Evolutionary conservation across 1,284 basidiomycete genomes (phyloP).

Genomic region (Xanthoconium separans): DNA sequence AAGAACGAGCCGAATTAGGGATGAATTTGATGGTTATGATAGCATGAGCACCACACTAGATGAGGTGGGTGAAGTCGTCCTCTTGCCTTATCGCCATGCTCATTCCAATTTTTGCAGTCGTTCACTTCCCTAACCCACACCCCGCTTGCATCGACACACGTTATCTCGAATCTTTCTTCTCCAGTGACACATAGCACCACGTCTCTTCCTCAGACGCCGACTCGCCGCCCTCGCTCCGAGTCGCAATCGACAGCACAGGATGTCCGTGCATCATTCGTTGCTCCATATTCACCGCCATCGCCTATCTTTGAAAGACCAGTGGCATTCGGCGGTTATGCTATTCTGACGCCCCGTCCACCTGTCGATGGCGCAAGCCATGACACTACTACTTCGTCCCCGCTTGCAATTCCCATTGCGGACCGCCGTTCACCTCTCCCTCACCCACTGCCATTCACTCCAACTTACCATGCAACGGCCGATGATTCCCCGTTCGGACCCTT

Average conservation of each 20-base stretch:
- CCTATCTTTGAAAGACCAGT: constrained; percentile 2
- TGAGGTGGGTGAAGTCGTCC: constrained; percentile 38
- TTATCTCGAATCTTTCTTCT: constrained; percentile 44
- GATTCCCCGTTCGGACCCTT: constrained; percentile 33
- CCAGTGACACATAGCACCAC: constrained; percentile 35
- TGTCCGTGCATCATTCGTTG: not conserved
- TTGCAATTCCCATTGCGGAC: constrained; percentile 11
- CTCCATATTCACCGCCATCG: not conserved
- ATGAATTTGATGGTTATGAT: constrained; percentile 24
- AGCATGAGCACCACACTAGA: constrained; percentile 35
- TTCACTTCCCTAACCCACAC: constrained; percentile 43
- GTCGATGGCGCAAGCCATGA: not conserved
- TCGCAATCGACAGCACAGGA: constrained; percentile 25
- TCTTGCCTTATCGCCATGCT: not conserved
- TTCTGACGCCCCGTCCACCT: not conserved
- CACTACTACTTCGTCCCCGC: constrained; percentile 2
- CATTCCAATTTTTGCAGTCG: constrained; percentile 25
- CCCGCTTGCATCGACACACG: constrained; percentile 48
- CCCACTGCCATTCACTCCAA: constrained; percentile 21
- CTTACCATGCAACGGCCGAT: constrained; percentile 18
- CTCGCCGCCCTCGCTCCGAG: constrained; percentile 15
- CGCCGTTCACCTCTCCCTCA: not conserved
- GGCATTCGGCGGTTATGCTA: not conserved
- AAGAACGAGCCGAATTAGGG: constrained; percentile 4
- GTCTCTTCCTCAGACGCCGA: constrained; percentile 28